A percentile compares a stretch with the other conserved stretches of the same genome.
Conservation (phyloP, 345 rosid genomes). For the Arabidopsis arenosa region DNA sequence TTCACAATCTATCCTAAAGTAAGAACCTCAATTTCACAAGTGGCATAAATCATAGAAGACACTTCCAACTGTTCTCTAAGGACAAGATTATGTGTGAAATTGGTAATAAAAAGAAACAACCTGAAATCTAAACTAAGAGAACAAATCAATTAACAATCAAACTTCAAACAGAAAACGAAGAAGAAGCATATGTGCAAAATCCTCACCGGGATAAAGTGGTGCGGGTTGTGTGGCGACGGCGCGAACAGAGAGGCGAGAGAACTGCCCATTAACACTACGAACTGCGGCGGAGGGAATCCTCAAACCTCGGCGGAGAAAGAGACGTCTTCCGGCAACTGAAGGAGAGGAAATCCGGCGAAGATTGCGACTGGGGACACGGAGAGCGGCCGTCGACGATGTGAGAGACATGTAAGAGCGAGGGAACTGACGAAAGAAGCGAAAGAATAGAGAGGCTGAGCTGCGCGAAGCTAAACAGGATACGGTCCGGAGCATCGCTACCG, state of each 20-base stretch:
- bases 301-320: conserved; percentile 50
- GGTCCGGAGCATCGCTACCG: conserved; percentile 64
- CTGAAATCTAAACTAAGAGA: conserved; percentile 9
- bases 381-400: conserved; percentile 39
- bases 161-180: neutral
- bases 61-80: conserved; percentile 11
- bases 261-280: conserved; percentile 48
- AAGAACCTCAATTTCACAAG: neutral
- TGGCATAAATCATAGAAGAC: conserved; percentile 10
- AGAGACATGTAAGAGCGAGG: conserved; percentile 48
- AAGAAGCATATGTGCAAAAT: neutral
- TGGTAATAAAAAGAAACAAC: conserved; percentile 1
- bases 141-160: conserved; percentile 2
- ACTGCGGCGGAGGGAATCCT: conserved; percentile 40
- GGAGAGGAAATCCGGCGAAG: conserved; percentile 48
- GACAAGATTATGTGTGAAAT: conserved; percentile 1
- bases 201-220: conserved; percentile 63
- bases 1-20: neutral
- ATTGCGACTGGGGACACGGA: conserved; percentile 32
- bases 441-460: conserved; percentile 51
- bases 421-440: conserved; percentile 51
- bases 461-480: conserved; percentile 58
- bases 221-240: conserved; percentile 74
- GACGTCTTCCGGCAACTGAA: conserved; percentile 49
- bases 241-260: conserved; percentile 61